Evolutionary conservation across 2,329 filamentous ascomycete species (phyloP).

Genomic region (Cladosporium sp.): DNA sequence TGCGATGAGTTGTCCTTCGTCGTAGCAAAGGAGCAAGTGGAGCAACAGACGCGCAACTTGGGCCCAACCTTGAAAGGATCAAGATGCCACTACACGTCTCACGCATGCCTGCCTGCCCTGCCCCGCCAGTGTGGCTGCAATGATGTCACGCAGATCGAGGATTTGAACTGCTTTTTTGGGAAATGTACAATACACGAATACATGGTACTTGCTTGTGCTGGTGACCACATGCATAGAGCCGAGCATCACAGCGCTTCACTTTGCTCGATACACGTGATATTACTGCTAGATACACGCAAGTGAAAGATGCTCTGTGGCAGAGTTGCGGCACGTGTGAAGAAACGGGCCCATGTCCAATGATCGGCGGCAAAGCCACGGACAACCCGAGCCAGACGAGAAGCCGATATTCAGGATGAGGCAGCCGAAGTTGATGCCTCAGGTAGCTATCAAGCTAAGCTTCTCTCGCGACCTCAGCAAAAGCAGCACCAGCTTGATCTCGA

Average conservation of each 20-base stretch:
- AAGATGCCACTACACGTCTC: not conserved
- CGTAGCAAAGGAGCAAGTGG: not conserved
- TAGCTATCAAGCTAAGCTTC: not conserved
- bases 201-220: not conserved
- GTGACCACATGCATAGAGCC: not conserved
- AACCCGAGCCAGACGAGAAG: not conserved
- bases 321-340: not conserved
- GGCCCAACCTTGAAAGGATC: not conserved
- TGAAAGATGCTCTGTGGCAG: not conserved
- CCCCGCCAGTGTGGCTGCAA: constrained; percentile 5
- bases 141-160: constrained; percentile 3
- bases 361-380: not conserved
- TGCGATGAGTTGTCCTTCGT: not conserved
- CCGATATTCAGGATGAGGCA: not conserved
- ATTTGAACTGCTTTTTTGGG: not conserved
- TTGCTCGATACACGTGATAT: no score
- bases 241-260: not conserved
- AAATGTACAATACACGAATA: not conserved
- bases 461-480: not conserved
- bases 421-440: not conserved
- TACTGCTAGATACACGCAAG: not conserved
- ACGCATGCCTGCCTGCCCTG: not conserved
- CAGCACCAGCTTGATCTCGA: not conserved
- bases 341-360: not conserved
- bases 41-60: not conserved